These are phyloP conservation scores for Zygosaccharomyces sapae DNA, from an alignment of 1,139 yeast species.

Conservation along the genomic window DNA sequence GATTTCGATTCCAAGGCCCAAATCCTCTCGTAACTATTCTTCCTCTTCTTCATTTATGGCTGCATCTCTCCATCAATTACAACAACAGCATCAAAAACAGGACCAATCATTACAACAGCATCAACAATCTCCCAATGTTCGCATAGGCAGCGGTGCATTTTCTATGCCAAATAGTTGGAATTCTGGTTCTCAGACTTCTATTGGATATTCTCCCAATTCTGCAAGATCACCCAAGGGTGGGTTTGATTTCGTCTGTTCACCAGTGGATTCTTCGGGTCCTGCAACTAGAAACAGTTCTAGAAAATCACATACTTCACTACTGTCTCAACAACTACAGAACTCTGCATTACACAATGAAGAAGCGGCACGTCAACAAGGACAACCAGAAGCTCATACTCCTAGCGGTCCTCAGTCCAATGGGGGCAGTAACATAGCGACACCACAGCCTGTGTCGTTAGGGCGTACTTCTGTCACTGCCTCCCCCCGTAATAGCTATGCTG, in stretches of 20 bases:
- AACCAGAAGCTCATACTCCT: neutral
- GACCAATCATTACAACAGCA: constrained; percentile 14
- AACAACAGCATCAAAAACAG: constrained; percentile 24
- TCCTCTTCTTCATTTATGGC: constrained; percentile 33
- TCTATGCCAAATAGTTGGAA: constrained; percentile 23
- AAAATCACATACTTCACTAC: constrained; percentile 31
- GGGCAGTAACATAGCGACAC: constrained; percentile 4
- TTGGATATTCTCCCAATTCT: constrained; percentile 16
- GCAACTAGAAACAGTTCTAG: constrained; percentile 17
- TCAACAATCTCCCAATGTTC: constrained; percentile 2
- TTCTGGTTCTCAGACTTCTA: constrained; percentile 12
- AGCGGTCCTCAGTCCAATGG: constrained; percentile 1
- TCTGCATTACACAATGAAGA: constrained; percentile 13
- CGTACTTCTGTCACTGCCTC: constrained; percentile 23
- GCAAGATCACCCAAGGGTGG: constrained; percentile 20
- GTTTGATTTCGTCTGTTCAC: constrained; percentile 23
- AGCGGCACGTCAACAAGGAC: neutral
- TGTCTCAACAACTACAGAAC: constrained; percentile 35
- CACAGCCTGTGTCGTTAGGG: constrained; percentile 12
- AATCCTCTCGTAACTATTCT: constrained; percentile 29
- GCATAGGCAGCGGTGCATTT: constrained; percentile 12
- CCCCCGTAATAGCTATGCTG: constrained; percentile 27
- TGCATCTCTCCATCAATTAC: constrained; percentile 26
- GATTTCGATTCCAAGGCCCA: constrained; percentile 30
- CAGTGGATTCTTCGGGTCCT: constrained; percentile 17